These are phyloP conservation scores for Erodium texanum DNA, from an alignment of 441 rosid genomes.

Conservation along the genomic window DNA sequence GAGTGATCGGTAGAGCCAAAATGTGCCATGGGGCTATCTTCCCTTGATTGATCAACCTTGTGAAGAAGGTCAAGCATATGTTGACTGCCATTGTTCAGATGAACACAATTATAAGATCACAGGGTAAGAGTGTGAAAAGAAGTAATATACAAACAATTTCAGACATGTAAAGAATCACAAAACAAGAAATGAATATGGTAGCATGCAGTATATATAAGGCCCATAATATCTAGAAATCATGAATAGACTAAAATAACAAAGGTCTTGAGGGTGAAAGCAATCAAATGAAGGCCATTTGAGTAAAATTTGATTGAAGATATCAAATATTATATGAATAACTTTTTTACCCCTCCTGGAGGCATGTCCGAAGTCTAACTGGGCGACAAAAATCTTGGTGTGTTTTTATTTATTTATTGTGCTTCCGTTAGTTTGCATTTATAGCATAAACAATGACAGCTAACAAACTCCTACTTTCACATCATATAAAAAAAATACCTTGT, in stretches of 20 bases:
- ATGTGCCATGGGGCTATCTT: conserved; percentile 19
- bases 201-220: background rate
- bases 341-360: background rate
- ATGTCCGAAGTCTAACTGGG: background rate
- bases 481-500: too few species aligned
- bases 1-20: conserved; percentile 19
- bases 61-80: conserved; percentile 19
- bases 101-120: background rate
- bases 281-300: too few species aligned
- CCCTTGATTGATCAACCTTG: conserved; percentile 30
- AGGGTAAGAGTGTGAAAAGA: background rate
- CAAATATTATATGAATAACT: too few species aligned
- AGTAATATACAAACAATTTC: background rate
- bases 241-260: background rate
- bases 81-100: background rate
- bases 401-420: too few species aligned
- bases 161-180: background rate
- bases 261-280: background rate
- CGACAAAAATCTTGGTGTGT: too few species aligned
- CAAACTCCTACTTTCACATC: too few species aligned
- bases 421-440: too few species aligned
- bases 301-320: too few species aligned
- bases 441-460: too few species aligned
- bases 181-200: background rate
- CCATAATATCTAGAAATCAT: background rate